Base-by-base conservation (phyloP, 2,329 filamentous ascomycete genomes). In the Mycosphaerelloides madeirae region DNA sequence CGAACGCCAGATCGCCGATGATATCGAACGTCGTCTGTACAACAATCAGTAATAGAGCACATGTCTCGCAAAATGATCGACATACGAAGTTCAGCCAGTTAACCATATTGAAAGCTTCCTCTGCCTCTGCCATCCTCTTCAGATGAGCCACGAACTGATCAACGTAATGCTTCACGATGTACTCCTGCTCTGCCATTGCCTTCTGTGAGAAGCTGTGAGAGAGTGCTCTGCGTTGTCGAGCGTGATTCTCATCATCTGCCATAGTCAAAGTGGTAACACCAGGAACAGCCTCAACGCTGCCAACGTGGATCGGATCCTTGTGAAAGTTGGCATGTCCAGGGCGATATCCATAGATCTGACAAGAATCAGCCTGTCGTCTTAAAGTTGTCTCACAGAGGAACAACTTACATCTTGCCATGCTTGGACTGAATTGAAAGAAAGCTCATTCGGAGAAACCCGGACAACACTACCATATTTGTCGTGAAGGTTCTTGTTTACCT, bases 401-500 rank as follows among this genome's bases (percentile, higher is more conserved):
- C 68, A 70, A 19, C 33, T 41, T n/a, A n/a, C n/a, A 20, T 44
- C 41, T 32, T 38, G 34, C 34, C 41, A 44, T 6, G 41, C 41
- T n/a, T 44, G 32, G 13, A 36, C 34, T 2, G 32, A 29, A 29
- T 31, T 32, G 28, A 44, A 44, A 4, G 34, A 29, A n/a, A 44
- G 41, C 16, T 44, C 41, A 14, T 44, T 44, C 3, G 41, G 41
- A n/a, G 32, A 36, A n/a, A 31, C 34, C 3, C 41, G 41, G 9
- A 44, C 34, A 3, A 44, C 41, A n/a, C 18, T 61, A 8, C 70
- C 70, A 41, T 69, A 69, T 37, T 60, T 55, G 6, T 62, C 54
- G 39, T 71, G 69, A 2, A 66, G 54, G 3, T 46, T 29, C 56
- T 93, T 75, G 34, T 52, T 43, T 19, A 52, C 44, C 22, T 50